Evolutionary conservation across 2,329 filamentous ascomycete species (phyloP).

Genomic region (Paecilomyces fulvus): DNA sequence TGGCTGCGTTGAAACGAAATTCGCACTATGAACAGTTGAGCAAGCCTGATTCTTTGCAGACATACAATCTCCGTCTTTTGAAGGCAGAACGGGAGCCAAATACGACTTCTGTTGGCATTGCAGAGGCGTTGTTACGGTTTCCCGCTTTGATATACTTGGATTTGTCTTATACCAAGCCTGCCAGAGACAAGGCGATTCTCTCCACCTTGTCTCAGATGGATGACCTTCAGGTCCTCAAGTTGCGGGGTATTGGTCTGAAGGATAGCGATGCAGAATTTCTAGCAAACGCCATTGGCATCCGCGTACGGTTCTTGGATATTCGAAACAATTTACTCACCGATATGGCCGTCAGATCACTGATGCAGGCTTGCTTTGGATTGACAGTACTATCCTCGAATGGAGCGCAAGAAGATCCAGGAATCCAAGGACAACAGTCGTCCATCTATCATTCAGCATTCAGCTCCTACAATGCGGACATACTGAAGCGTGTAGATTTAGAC

Average conservation of each 20-base stretch:
- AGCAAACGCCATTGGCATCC: conserved; percentile 42
- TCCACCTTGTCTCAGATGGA: conserved; percentile 38
- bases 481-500: conserved; percentile 31
- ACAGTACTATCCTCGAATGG: conserved; percentile 3
- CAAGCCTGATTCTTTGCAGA: conserved; percentile 5
- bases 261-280: conserved; percentile 47
- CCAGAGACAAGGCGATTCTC: conserved; percentile 42
- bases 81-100: conserved; percentile 51
- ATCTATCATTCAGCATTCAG: conserved; percentile 4
- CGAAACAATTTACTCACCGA: conserved; percentile 52
- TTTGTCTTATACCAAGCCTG: conserved; percentile 46
- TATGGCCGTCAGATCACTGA: conserved; percentile 42
- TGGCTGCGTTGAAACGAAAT: conserved; percentile 40
- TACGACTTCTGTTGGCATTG: conserved; percentile 47
- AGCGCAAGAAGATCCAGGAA: conserved; percentile 2
- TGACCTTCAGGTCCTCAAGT: conserved; percentile 49
- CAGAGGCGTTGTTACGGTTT: conserved; percentile 45
- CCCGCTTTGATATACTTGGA: conserved; percentile 50
- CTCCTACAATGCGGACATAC: conserved; percentile 10
- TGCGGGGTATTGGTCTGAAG: conserved; percentile 45
- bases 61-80: conserved; percentile 46
- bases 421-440: conserved; percentile 4
- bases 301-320: conserved; percentile 49
- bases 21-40: conserved; percentile 4
- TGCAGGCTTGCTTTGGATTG: conserved; percentile 43